Evolutionary conservation across 768 basidiomycete genomes (phyloP), one percentile per base, ranked within the genome.

Genomic region (Lactifluus echinatus): DNA sequence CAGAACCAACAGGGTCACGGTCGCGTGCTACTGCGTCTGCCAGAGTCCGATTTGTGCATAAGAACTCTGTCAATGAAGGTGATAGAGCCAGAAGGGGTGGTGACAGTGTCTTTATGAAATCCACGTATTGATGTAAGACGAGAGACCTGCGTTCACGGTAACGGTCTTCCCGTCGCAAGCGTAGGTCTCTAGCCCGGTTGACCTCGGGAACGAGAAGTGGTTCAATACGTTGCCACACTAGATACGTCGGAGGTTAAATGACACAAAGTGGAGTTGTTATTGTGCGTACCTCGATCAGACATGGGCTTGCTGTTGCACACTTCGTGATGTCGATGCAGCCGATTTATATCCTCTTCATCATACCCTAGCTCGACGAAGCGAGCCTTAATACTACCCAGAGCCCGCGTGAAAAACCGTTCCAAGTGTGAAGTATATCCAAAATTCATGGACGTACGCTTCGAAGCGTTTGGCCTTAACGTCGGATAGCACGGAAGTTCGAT

Each of bases 261-360:
- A 28, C 24, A 54, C n/a, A 11, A 19, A 3, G 3, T 28, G 23
- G 15, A 15, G 17, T 17, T 5, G 2, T 12, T 21, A 19, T 26
- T 19, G 4, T 19, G 31, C 53, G 15, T 37, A 60, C 58, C 53
- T 60, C 58, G 37, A 28, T 50, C 53, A 4, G 58, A 50, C 53
- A 60, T 44, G 14, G 58, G 58, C 36, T 60, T 60, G 33, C 29
- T 49, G 24, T 10, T 43, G 31, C 23, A 36, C 40, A 60, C 53
- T 50, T 60, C 58, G 8, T 36, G 31, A 34, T 60, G 58, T n/a
- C 40, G n/a, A 21, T 48, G 44, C 12, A 60, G 45, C 0, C 11
- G 2, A 29, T 23, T 8, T 2, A 60, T 21, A 37, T 60, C 58
- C 10, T 37, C 49, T 6, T 50, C 31, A 10, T 17, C n/a, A 37